phyloP scores from a whole-genome alignment of 2,329 filamentous ascomycete species.

The Phyllosticta paracitricarpa region DNA sequence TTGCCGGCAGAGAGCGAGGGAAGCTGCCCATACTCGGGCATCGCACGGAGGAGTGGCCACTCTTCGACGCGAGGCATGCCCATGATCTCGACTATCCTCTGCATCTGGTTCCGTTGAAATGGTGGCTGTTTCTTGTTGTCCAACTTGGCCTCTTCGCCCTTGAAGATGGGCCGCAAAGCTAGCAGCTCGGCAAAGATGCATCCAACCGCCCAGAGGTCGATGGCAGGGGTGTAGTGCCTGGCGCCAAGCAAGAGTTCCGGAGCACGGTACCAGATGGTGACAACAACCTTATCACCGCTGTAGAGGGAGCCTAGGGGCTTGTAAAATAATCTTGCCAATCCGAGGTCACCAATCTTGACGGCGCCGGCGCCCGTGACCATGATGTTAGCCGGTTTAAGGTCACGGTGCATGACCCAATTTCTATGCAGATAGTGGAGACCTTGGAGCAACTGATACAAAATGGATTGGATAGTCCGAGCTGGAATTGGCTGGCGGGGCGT shows the following conservation, averaged over 20 bases:
- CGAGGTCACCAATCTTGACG: conserved; percentile 91
- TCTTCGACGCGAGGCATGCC: conserved; percentile 79
- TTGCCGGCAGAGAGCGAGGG: conserved; percentile 38
- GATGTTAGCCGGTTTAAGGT: conserved; percentile 96
- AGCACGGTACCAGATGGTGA: conserved; percentile 98
- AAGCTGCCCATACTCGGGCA: conserved; percentile 78
- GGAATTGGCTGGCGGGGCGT: conserved; percentile 82
- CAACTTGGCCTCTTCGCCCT: conserved; percentile 98
- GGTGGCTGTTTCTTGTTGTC: conserved; percentile 96
- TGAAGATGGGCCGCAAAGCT: conserved; percentile 87
- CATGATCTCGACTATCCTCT: conserved; percentile 95
- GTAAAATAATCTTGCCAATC: conserved; percentile 83
- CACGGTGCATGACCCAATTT: conserved; percentile 95
- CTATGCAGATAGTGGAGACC: conserved; percentile 89
- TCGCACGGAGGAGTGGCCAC: conserved; percentile 74
- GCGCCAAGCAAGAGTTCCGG: conserved; percentile 87
- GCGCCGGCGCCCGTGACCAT: conserved; percentile 88
- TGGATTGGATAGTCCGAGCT: conserved; percentile 78
- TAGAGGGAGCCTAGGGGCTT: conserved; percentile 89
- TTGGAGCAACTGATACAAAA: conserved; percentile 91
- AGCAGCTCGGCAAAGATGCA: conserved; percentile 96
- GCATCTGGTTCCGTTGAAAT: conserved; percentile 97
- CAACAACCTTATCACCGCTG: conserved; percentile 92
- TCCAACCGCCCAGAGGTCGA: conserved; percentile 95
- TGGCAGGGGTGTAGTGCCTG: conserved; percentile 92